Evolutionary conservation across 352 stramenopile species (phyloP).

Genomic region (Globisporangium spinosum): DNA sequence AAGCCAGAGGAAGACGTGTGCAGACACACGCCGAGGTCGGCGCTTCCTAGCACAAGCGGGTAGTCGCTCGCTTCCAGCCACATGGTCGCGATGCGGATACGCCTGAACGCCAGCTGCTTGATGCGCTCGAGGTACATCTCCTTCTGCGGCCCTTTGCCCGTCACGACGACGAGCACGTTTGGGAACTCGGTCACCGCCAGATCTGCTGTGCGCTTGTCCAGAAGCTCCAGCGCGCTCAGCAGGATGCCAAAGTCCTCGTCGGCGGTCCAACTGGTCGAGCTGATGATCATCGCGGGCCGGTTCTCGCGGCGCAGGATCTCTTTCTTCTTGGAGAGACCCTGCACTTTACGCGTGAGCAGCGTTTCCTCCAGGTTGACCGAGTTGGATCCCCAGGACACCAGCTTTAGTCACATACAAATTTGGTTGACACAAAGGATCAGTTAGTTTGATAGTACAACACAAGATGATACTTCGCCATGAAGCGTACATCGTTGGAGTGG

Average conservation of each 20-base stretch:
- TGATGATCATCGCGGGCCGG: conserved; percentile 80
- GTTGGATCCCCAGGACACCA: conserved; percentile 35
- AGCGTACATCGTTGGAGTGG: conserved; percentile 70
- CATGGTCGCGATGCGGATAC: conserved; percentile 88
- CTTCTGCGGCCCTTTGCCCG: conserved; percentile 96
- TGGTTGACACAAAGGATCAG: neutral
- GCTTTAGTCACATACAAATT: conserved; percentile 9
- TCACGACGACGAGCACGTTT: conserved; percentile 93
- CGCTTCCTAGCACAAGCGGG: conserved; percentile 91
- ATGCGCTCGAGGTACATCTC: conserved; percentile 89
- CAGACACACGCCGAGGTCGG: conserved; percentile 97
- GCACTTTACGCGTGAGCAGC: conserved; percentile 48
- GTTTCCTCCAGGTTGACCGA: conserved; percentile 44
- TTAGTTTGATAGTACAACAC: neutral
- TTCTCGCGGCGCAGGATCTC: conserved; percentile 39
- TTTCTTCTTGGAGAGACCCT: conserved; percentile 27
- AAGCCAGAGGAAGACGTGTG: conserved; percentile 98
- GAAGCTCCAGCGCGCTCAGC: conserved; percentile 85
- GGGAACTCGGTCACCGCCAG: conserved; percentile 49
- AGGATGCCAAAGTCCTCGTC: conserved; percentile 99
- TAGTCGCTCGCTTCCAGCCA: conserved; percentile 98
- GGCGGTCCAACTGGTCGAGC: conserved; percentile 97
- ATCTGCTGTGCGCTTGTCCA: conserved; percentile 54
- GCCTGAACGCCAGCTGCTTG: conserved; percentile 54
- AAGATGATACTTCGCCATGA: neutral